phyloP scores from a whole-genome alignment of 768 basidiomycete genomes.

The Termitomyces sp. region DNA sequence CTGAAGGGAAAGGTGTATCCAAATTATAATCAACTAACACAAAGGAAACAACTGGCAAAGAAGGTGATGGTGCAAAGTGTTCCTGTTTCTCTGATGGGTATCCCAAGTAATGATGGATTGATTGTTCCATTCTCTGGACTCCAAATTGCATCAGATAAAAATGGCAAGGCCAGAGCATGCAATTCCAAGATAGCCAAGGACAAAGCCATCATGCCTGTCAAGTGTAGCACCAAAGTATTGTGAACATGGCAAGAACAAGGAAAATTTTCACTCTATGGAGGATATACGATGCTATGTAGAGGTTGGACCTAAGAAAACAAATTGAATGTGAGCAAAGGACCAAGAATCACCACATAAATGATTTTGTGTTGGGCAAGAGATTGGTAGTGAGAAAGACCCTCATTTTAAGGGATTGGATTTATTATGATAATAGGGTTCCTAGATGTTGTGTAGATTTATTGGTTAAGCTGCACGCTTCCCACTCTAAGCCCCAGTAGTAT shows the following conservation, averaged over 20 bases:
- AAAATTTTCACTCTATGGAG: not conserved
- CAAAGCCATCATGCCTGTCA: not conserved
- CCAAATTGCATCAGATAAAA: conserved; percentile 3
- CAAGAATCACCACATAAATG: not conserved
- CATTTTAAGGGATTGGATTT: not conserved
- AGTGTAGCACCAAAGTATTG: not conserved
- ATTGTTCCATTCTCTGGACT: conserved; percentile 14
- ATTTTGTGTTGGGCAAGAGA: not conserved
- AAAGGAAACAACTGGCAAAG: not conserved
- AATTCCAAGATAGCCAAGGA: not conserved
- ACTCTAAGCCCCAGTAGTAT: not conserved
- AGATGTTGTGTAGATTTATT: no score
- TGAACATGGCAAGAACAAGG: not conserved
- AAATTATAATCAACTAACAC: not conserved
- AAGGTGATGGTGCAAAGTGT: not conserved
- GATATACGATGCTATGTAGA: not conserved
- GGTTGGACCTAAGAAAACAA: not conserved
- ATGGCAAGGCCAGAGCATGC: not conserved
- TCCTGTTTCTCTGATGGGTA: not conserved
- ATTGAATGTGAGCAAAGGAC: not conserved
- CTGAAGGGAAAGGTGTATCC: not conserved
- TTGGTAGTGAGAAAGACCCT: no score
- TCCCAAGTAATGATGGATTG: conserved; percentile 13
- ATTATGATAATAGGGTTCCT: not conserved
- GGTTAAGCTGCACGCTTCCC: not conserved